Evolutionary conservation across 2,329 filamentous ascomycete species (phyloP), one percentile per base, ranked within the genome.

Genomic region (Sarocladiaceae sp.): DNA sequence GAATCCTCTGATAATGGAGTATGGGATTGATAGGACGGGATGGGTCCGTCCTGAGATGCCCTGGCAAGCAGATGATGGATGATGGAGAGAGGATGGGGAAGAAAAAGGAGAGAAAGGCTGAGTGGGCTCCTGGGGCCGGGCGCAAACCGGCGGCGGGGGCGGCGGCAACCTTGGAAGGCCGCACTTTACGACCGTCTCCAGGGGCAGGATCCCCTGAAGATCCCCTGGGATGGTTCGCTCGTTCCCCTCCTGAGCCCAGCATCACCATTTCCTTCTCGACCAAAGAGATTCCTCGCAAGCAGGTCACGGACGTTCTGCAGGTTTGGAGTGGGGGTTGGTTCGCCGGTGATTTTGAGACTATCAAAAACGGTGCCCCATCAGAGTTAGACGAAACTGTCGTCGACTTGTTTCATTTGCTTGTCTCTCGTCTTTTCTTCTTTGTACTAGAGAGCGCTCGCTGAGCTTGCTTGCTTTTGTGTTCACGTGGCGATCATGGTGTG

Each of bases 111-210:
- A 28, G 20, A n/a, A 22, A 17, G 17, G n/a, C 12, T 8, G 40
- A 48, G 44, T 31, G 44, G 44, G 44, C 44, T 48, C 26, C 44
- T 33, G 10, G 44, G 28, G 26, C 44, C 44, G 44, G 44, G 44
- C 44, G 44, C 44, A 48, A 48, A 48, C 26, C 44, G 28, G 28
- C 44, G 44, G 44, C 44, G 44, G 40, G 22, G 44, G 25, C 44
- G 20, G 26, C 44, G 25, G 44, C n/a, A 48, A 22, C 26, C 44
- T 33, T 33, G 25, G 15, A 31, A 22, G 44, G 13, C 37, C 22
- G 37, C 37, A 23, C 15, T 31, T 15, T 31, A 31, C 12, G 33
- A 8, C 15, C 5, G 6, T 36, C 33, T 12, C 33, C 18, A n/a
- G n/a, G n/a, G 33, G 33, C 7, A 36, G 15, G 6, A n/a, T 36